Conservation (phyloP, 1,284 basidiomycete genomes). For the Retiboletus fuscus region DNA sequence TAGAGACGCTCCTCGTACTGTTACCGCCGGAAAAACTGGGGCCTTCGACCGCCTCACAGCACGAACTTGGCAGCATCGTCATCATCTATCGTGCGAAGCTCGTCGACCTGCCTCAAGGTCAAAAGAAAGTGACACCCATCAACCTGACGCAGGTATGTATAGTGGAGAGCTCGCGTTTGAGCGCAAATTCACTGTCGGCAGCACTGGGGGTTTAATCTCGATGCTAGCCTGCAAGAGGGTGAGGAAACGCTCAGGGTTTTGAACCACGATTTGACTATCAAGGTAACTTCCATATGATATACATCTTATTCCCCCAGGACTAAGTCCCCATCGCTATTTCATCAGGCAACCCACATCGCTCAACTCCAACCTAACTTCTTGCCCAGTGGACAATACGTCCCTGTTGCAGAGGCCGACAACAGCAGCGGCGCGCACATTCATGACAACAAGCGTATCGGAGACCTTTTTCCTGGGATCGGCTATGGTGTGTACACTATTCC, state of each 20-base stretch:
- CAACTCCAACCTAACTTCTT: conserved; percentile 64
- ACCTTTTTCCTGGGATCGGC: conserved; percentile 65
- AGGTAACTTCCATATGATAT: conserved; percentile 51
- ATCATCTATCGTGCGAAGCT: conserved; percentile 77
- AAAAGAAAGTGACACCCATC: conserved; percentile 67
- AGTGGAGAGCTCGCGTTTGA: conserved; percentile 8
- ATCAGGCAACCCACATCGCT: conserved; percentile 66
- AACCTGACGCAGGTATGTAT: conserved; percentile 75
- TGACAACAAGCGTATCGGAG: conserved; percentile 64
- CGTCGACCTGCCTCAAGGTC: conserved; percentile 49
- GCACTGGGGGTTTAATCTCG: conserved; percentile 87
- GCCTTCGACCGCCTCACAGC: conserved; percentile 51
- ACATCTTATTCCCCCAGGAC: not conserved
- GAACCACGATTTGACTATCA: conserved; percentile 68
- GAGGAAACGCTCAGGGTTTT: conserved; percentile 63
- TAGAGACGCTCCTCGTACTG: conserved; percentile 71
- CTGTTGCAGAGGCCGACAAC: conserved; percentile 58
- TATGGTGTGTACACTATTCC: conserved; percentile 60
- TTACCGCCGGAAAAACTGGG: conserved; percentile 58
- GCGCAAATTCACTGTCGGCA: conserved; percentile 42
- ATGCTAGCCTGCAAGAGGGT: conserved; percentile 65
- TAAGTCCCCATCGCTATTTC: not conserved
- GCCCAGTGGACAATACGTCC: conserved; percentile 63
- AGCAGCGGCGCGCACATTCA: conserved; percentile 57
- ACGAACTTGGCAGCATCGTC: conserved; percentile 70